Percentiles rank a stretch among this genome's conserved stretches.
Conservation (phyloP, 768 basidiomycete genomes). For the Harrya chromipes region DNA sequence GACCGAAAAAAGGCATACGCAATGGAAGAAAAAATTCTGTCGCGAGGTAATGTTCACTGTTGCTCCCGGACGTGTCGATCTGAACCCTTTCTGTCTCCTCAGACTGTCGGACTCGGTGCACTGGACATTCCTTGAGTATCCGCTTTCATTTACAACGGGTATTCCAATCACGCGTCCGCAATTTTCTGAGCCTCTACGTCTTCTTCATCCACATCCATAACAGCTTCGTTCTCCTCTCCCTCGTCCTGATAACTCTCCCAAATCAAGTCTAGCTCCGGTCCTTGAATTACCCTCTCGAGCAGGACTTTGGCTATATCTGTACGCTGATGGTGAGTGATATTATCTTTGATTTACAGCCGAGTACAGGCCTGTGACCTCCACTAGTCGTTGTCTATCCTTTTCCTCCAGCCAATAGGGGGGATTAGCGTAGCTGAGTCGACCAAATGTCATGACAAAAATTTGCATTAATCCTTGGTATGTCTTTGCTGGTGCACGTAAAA, state of each 20-base stretch:
- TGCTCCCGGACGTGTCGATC: background rate
- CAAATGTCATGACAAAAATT: constrained; percentile 73
- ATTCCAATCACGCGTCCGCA: constrained; percentile 12
- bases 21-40: constrained; percentile 60
- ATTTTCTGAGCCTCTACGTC: constrained; percentile 33
- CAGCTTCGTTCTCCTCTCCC: constrained; percentile 35
- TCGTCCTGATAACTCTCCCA: constrained; percentile 59
- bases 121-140: constrained; percentile 16
- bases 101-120: constrained; percentile 19
- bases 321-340: constrained; percentile 4
- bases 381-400: constrained; percentile 39
- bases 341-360: background rate
- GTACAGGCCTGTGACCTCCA: constrained; percentile 46
- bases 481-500: constrained; percentile 52
- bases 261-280: constrained; percentile 64
- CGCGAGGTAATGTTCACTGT: constrained; percentile 35
- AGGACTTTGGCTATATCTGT: constrained; percentile 59
- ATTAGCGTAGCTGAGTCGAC: constrained; percentile 69
- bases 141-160: too few species aligned
- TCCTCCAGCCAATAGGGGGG: constrained; percentile 56
- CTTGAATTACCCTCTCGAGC: constrained; percentile 66
- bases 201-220: constrained; percentile 57
- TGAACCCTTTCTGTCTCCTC: background rate
- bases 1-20: constrained; percentile 40
- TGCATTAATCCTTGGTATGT: constrained; percentile 62